Evolutionary conservation across 2,329 filamentous ascomycete genomes (phyloP).

Genomic region (Aspergillus transmontanensis): DNA sequence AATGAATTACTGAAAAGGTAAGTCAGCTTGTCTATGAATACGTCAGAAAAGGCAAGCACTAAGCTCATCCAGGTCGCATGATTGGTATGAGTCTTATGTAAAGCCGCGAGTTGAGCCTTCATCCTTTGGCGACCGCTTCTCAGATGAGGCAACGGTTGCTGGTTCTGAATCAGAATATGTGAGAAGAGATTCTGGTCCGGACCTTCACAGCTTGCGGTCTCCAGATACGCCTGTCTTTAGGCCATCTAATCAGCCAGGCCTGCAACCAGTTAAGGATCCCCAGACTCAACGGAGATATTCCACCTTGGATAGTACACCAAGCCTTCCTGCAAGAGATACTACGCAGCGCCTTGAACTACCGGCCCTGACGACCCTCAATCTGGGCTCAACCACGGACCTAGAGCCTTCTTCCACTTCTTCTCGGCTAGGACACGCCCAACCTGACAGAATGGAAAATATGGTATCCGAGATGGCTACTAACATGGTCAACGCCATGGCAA

Average conservation of each 20-base stretch:
- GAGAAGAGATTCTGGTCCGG: conserved; percentile 4
- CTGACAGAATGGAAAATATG: conserved; percentile 22
- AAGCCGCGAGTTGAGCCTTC: conserved; percentile 23
- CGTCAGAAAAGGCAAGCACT: background rate
- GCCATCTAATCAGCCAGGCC: background rate
- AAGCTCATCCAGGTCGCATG: conserved; percentile 27
- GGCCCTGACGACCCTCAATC: conserved; percentile 13
- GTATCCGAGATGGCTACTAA: conserved; percentile 34
- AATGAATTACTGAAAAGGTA: conserved; percentile 53
- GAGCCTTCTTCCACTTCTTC: conserved; percentile 6
- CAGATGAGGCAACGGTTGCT: background rate
- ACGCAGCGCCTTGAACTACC: conserved; percentile 18
- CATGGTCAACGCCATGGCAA: conserved; percentile 37
- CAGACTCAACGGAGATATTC: background rate
- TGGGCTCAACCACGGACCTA: conserved; percentile 14
- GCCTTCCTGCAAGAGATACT: background rate
- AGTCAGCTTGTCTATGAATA: conserved; percentile 18
- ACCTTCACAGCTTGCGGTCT: conserved; percentile 6
- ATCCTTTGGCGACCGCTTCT: conserved; percentile 18
- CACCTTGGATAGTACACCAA: background rate
- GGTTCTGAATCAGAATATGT: conserved; percentile 13
- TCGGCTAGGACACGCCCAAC: conserved; percentile 7
- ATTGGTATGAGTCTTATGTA: conserved; percentile 38
- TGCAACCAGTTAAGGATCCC: background rate
- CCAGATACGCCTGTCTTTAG: conserved; percentile 4